These are phyloP conservation scores for Lodderomyces elongisporus DNA, from an alignment of 1,139 yeast species.

Conservation along the genomic window DNA sequence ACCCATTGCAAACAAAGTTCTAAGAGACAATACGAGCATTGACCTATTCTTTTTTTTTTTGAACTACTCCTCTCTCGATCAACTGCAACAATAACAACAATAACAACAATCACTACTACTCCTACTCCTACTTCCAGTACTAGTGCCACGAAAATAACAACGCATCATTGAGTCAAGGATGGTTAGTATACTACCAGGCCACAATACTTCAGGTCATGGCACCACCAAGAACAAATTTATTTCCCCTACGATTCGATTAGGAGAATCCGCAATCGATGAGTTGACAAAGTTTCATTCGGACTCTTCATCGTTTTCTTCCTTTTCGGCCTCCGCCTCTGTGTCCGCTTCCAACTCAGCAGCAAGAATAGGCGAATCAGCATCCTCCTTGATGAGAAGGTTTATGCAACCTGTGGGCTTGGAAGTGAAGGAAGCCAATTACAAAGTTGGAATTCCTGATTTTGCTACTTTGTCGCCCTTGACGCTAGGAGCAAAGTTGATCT, in stretches of 20 bases:
- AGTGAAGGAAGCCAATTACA: constrained; percentile 39
- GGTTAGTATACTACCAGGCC: constrained; percentile 10
- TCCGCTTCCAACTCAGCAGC: neutral
- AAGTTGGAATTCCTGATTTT: constrained; percentile 42
- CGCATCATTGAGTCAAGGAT: no score
- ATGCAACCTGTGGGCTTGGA: constrained; percentile 35
- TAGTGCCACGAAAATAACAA: no score
- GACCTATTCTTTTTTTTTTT: no score
- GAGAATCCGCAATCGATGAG: constrained; percentile 18
- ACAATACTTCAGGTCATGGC: constrained; percentile 3
- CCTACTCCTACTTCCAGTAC: no score
- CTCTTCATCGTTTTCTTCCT: constrained; percentile 15
- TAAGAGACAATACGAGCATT: no score
- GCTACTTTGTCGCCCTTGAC: constrained; percentile 40
- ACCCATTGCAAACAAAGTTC: no score
- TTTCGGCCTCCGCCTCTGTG: neutral
- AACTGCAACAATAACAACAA: no score
- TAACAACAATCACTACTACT: no score
- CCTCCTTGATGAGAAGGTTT: constrained; percentile 31
- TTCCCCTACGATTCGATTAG: constrained; percentile 32
- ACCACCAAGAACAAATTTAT: constrained; percentile 20
- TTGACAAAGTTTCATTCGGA: constrained; percentile 37
- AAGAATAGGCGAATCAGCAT: constrained; percentile 5
- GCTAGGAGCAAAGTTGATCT: constrained; percentile 40
- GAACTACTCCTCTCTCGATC: no score